A percentile compares a stretch with the other conserved stretches of the same genome.
Conservation (phyloP, 495 filamentous ascomycete species). For the Mytilinidion resinicola region DNA sequence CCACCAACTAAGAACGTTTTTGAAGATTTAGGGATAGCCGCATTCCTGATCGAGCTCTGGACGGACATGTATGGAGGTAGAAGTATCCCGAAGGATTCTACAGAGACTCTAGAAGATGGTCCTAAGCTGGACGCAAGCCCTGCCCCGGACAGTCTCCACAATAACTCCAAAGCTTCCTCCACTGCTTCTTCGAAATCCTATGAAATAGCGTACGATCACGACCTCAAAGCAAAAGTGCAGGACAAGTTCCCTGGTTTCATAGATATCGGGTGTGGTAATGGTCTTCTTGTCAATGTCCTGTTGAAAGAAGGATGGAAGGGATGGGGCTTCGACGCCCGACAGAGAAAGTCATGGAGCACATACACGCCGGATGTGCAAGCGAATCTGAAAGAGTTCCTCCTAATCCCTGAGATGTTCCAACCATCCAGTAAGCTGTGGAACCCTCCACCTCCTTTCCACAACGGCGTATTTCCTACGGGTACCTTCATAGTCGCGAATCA, state of each 20-base stretch:
- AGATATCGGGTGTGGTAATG: constrained; percentile 93
- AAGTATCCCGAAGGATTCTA: constrained; percentile 14
- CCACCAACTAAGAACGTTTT: constrained; percentile 90
- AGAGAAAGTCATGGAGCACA: constrained; percentile 72
- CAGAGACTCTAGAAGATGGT: neutral
- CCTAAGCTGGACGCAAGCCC: neutral
- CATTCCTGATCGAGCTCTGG: constrained; percentile 93
- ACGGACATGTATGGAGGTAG: constrained; percentile 62
- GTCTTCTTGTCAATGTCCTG: constrained; percentile 82
- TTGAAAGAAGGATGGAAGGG: constrained; percentile 75
- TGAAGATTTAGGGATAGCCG: constrained; percentile 86
- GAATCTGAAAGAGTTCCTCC: constrained; percentile 61
- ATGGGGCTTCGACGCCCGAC: constrained; percentile 84
- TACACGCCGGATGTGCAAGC: constrained; percentile 53
- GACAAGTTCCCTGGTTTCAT: constrained; percentile 77
- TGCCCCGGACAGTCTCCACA: neutral
- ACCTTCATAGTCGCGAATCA: constrained; percentile 97
- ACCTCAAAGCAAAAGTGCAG: neutral
- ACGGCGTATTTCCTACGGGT: constrained; percentile 63
- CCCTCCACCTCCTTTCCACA: constrained; percentile 37
- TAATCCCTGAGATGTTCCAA: constrained; percentile 60
- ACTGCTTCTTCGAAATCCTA: no score
- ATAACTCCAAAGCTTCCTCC: neutral
- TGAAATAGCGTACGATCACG: no score
- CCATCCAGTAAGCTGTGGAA: constrained; percentile 17